Evolutionary conservation across 1,139 yeast genomes (phyloP), one percentile per base, ranked within the genome.

Genomic region (Saccharomyces hybrid): DNA sequence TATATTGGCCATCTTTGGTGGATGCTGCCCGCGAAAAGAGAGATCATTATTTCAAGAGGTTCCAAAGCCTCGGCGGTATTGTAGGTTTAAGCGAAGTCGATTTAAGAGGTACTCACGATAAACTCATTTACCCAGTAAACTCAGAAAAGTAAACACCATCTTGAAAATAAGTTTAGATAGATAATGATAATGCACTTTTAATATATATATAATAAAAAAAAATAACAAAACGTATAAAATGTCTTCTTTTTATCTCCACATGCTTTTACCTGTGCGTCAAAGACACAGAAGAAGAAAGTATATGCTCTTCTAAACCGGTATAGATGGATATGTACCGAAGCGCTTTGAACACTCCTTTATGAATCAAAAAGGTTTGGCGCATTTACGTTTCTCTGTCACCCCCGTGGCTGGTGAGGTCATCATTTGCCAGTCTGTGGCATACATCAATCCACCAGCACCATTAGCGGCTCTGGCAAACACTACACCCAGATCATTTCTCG

Each of bases 371-470:
- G 97, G 97, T 70, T 89, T 91, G 4, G 99, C 99, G 72, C 96
- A 89, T 70, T 95, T 95, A 57, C 99, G 78, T 64, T 77, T 76
- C 66, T 91, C 98, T 27, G 82, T 72, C 21, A 78, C 79, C 1
- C 97, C 97, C 3, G 90, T 82, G 47, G 73, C 75, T 3, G 97
- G 83, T 59, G 88, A 83, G 50, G 86, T 79, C 98, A 95, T 93
- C 9, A 90, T 87, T 71, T 90, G 91, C 98, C 99, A 95, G 72
- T 93, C 98, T 42, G 90, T 72, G 2, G 99, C 96, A 64, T 84
- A 86, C 93, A 95, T 84, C 58, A 85, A 74, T 51, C 81, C 83
- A 1, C 97, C 97, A 8, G 85, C 81, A 3, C 90, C 87, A 52
- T 79, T 80, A 56, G 77, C 78, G 51, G 82, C 77, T 62, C 78